Percentiles rank a stretch among this genome's conserved stretches.
Conservation (phyloP, 352 stramenopile species). For the Globisporangium iwayamae region DNA sequence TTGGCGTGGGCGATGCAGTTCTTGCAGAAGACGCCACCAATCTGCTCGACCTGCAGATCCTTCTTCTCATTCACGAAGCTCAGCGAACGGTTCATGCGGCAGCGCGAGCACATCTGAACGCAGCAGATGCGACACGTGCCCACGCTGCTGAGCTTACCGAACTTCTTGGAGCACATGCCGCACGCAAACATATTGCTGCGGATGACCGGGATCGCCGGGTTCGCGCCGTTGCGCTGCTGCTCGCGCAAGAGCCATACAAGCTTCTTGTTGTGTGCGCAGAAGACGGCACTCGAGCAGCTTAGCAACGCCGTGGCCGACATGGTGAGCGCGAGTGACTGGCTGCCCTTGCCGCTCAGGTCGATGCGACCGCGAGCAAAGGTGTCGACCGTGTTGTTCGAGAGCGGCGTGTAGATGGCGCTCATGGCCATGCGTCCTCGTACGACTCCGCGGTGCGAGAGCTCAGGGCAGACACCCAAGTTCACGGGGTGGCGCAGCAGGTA, state of each 20-base stretch:
- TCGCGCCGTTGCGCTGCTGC: conserved; percentile 11
- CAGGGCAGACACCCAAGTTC: background rate
- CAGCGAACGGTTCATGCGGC: conserved; percentile 25
- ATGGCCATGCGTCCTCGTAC: conserved; percentile 8
- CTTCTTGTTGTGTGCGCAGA: conserved; percentile 32
- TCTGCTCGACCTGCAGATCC: conserved; percentile 17
- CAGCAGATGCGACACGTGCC: conserved; percentile 28
- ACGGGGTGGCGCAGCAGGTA: conserved; percentile 15
- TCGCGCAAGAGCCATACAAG: conserved; percentile 26
- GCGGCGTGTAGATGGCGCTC: conserved; percentile 11
- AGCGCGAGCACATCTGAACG: conserved; percentile 27
- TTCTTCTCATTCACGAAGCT: conserved; percentile 19
- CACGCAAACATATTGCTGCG: conserved; percentile 14
- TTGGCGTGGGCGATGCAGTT: conserved; percentile 26
- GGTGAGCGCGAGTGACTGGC: background rate
- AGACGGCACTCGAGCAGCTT: conserved; percentile 9
- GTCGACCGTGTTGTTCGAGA: conserved; percentile 14
- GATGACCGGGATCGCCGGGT: conserved; percentile 2
- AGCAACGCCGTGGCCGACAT: conserved; percentile 17
- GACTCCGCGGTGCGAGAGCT: conserved; percentile 1
- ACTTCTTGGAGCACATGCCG: conserved; percentile 25
- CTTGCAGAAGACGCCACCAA: conserved; percentile 28
- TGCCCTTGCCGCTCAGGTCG: background rate
- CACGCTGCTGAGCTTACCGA: conserved; percentile 20
- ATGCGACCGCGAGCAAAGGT: conserved; percentile 7